Evolutionary conservation across 176 grass and related monocot species (phyloP).

Genomic region (Rhipidocladum racemiflorum): DNA sequence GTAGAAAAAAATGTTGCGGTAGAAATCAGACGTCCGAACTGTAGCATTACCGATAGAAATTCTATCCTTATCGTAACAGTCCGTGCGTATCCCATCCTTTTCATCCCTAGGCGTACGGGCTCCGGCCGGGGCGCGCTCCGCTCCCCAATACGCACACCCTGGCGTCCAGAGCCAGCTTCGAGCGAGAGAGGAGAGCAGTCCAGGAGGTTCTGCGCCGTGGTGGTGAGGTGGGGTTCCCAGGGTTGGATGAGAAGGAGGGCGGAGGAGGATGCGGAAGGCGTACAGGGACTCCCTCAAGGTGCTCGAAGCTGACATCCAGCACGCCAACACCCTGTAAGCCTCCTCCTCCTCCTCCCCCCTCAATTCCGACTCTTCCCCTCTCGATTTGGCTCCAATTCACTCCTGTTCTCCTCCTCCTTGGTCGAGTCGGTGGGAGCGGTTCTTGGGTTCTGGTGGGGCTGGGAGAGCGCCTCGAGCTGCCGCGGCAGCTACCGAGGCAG

Average conservation of each 20-base stretch:
- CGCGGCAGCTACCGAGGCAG: background rate
- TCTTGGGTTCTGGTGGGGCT: background rate
- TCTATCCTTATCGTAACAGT: no score
- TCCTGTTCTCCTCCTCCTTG: background rate
- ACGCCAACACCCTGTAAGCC: conserved; percentile 79
- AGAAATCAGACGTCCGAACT: no score
- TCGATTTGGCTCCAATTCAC: background rate
- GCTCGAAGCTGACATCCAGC: conserved; percentile 95
- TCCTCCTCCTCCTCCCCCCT: background rate
- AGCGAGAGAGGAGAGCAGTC: background rate
- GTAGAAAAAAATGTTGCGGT: no score
- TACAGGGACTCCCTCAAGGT: conserved; percentile 93
- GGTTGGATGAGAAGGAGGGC: conserved; percentile 48
- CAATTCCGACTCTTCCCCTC: background rate
- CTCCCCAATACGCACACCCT: conserved; percentile 24
- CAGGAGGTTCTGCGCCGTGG: background rate
- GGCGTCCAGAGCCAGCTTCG: background rate
- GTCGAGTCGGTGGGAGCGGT: background rate
- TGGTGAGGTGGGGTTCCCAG: background rate
- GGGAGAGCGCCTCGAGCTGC: background rate
- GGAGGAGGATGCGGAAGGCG: conserved; percentile 65
- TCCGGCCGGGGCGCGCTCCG: conserved; percentile 15
- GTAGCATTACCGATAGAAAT: no score
- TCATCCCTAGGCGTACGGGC: no score
- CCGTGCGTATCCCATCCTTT: no score